Evolutionary conservation across 208 protist genomes (phyloP), one percentile per base, ranked within the genome.

Genomic region (Acanthamoeba rhysodes): DNA sequence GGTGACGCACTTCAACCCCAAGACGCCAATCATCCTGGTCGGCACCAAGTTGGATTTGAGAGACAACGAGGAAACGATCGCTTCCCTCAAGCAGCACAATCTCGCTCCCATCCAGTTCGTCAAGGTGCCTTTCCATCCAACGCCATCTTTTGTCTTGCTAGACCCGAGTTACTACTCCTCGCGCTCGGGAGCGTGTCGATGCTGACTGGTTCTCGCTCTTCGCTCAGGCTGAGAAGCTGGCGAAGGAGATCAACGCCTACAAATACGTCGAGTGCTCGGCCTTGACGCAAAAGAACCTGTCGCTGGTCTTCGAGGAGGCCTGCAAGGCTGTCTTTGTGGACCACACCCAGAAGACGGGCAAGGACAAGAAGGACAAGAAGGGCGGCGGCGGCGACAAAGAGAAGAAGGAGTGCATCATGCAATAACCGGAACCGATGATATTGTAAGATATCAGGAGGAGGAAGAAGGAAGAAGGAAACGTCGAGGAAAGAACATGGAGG

Each of bases 251-350:
- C 93, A 90, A 94, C 66, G 98, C 98, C 50, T 78, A 96, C 32
- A 96, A 97, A 45, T 99, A 99, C 95, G 59, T 98, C 10, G 98
- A 99, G 91, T 99, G 98, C 96, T 98, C 97, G 53, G 98, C 98
- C n/a, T 95, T 98, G 24, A 99, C 97, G 32, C 98, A 99, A 95
- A 96, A 98, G 18, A 96, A 96, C 94, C 84, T 99, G 20, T 98
- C 98, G 64, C 78, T 37, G 55, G 97, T 98, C 34, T 99, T 99
- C 72, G 98, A 99, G 90, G 96, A 97, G 66, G 98, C 97, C 34
- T 84, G 88, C 88, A 82, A 62, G 45, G 66, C 70, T 22, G 72
- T 94, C 50, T 84, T 94, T 34, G 88, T 62, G 41, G 88, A 94
- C 57, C 72, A 76, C 72, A 82, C 53, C 24, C 72, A 87, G 41